Conservation (phyloP, 73 alveolate species). For the Paramecium caudatum region DNA sequence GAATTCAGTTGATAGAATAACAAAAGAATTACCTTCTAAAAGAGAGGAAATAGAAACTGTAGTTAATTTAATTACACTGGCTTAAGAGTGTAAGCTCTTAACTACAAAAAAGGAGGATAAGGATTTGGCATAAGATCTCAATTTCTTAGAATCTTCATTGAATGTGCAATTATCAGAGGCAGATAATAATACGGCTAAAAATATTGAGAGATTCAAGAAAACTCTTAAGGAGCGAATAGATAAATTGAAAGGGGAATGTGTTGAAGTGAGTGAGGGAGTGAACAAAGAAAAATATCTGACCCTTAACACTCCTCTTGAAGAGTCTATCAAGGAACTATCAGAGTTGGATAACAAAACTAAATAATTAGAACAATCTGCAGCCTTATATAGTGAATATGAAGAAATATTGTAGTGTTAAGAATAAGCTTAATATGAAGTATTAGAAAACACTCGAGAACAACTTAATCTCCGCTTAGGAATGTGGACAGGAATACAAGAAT, state of each 20-base stretch:
- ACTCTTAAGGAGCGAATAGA: slow-evolving; percentile 66
- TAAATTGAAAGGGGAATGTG: slow-evolving; percentile 57
- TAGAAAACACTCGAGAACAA: slow-evolving; percentile 78
- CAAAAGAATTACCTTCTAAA: slow-evolving; percentile 80
- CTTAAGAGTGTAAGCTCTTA: slow-evolving; percentile 69
- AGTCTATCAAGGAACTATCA: slow-evolving; percentile 52
- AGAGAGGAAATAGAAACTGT: slow-evolving; percentile 81
- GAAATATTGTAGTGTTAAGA: slow-evolving; percentile 79
- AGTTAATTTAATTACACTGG: slow-evolving; percentile 70
- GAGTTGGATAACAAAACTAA: slow-evolving; percentile 56
- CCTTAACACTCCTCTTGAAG: slow-evolving; percentile 40
- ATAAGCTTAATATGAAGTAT: slow-evolving; percentile 82
- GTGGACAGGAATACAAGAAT: slow-evolving; percentile 86
- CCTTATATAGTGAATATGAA: slow-evolving; percentile 66
- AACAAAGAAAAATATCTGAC: slow-evolving; percentile 65
- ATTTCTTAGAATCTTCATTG: slow-evolving; percentile 75
- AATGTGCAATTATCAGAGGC: slow-evolving; percentile 75
- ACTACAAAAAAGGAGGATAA: slow-evolving; percentile 83
- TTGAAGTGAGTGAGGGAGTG: slow-evolving; percentile 63
- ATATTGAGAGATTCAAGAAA: slow-evolving; percentile 65
- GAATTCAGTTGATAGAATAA: slow-evolving; percentile 80
- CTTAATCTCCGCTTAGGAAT: slow-evolving; percentile 78
- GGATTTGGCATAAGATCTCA: slow-evolving; percentile 80
- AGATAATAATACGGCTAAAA: slow-evolving; percentile 73
- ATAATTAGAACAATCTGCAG: slow-evolving; percentile 46